Evolutionary conservation across 805 yeast species (phyloP), one percentile per base, ranked within the genome.

Genomic region (Pachysolen tannophilus): DNA sequence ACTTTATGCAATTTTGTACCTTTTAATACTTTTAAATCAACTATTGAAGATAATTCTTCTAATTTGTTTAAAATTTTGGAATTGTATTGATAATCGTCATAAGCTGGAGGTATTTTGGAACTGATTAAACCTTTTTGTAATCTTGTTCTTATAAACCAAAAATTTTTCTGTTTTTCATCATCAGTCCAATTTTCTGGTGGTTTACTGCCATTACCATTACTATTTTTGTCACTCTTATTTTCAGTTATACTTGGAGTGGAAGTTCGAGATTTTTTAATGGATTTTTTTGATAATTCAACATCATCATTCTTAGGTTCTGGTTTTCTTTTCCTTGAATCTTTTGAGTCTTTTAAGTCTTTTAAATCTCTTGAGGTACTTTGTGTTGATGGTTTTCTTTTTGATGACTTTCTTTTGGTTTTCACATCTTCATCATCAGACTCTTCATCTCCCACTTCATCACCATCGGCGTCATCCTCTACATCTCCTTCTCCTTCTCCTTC

Each of bases 1-100:
- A 72, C 76, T 48, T 72, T 72, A 46, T 71, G 75, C 34, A 72
- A 54, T 44, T 69, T 72, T 11, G 76, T 67, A 16, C 52, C 50
- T 32, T 54, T 57, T 39, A 72, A 55, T 15, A 69, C 46, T 11
- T 63, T 65, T 15, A 56, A 49, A 20, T 48, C 57, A 24, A 71
- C 60, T 8, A 33, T 26, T 13, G 43, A 35, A 1, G 69, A 61
- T 39, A 68, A 65, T 13, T 61, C 63, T 17, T 59, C 65, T 16
- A 72, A 49, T 25, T 67, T 58, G 36, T 58, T 50, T 27, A 71
- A 53, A 10, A 61, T 58, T 35, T 61, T 48, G 30, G 69, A 42
- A 3, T 68, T 64, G 16, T 59, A 55, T 44, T 56, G 54, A 40
- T 68, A 60, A 37, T 67, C 72, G 32, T 61, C 67, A 5, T 60